Evolutionary conservation across 345 rosid genomes (phyloP), one percentile per base, ranked within the genome.

Genomic region (Angophora floribunda): DNA sequence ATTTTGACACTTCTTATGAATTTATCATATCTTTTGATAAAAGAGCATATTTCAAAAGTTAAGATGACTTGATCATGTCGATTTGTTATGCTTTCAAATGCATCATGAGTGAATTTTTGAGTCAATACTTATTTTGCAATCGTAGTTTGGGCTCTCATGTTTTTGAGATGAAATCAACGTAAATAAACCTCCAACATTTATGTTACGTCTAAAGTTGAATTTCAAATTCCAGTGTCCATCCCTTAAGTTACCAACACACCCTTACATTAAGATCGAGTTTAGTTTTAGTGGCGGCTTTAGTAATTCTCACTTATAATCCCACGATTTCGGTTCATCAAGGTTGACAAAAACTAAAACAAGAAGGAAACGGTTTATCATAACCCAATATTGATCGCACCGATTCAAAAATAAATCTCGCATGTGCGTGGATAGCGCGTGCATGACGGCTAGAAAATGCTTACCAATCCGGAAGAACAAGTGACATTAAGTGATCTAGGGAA

Each of bases 1-100:
- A 12, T 0, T 59, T 1, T 6, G 0, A 26, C 3, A 1, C 3
- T 59, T 59, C 7, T 0, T 10, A 7, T 5, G 3, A 59, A 26
- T 59, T 59, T 11, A 26, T 59, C 1, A 12, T 61, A 61, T 11
- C 4, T 61, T 61, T 26, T 1, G 2, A 3, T 3, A 26, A 59
- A 5, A 1, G 0, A 28, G 2, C 15, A 12, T 61, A 28, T 12
- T 26, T 61, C 7, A 4, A 0, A 15, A 8, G 1, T 32, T 15
- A 32, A 65, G 6, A 65, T 30, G 4, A 19, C 44, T 15, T 4
- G 9, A 65, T 65, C 6, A 6, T 30, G 30, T 7, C 15, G 7
- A 30, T 17, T 67, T 7, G 36, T 67, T 0, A 0, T 15, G 1
- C 44, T 67, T 65, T 16, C 44, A 0, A 67, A 16, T 16, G 79